A percentile compares a stretch with the other conserved stretches of the same genome.
Conservation (phyloP, 148 eudicot genomes). For the Polygonum maritimum region DNA sequence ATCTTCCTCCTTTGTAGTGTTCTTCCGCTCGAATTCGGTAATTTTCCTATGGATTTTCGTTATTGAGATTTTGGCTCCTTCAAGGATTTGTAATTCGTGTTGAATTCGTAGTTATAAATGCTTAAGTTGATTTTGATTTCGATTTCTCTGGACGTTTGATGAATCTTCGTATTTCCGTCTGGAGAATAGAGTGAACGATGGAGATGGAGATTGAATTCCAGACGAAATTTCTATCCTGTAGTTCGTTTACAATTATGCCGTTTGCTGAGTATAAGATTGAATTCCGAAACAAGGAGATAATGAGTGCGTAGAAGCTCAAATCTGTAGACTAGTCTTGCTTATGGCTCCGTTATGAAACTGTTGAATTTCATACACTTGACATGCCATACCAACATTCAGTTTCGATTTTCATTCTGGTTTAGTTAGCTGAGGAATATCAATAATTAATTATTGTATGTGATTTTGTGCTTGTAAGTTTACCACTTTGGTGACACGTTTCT, state of each 20-base stretch:
- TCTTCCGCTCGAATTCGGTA: background rate
- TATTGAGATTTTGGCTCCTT: background rate
- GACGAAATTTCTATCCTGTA: too few species aligned
- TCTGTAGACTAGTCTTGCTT: too few species aligned
- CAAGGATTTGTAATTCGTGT: background rate
- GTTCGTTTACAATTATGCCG: too few species aligned
- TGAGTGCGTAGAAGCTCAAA: too few species aligned
- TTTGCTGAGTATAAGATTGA: too few species aligned
- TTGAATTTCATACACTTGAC: too few species aligned
- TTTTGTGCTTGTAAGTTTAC: background rate
- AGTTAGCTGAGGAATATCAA: background rate
- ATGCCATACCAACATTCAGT: too few species aligned
- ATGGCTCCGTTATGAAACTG: too few species aligned
- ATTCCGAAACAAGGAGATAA: too few species aligned
- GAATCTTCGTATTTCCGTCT: background rate
- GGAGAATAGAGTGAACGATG: too few species aligned
- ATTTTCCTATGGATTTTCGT: background rate
- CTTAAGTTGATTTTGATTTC: background rate
- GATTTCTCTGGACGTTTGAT: background rate
- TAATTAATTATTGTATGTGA: background rate
- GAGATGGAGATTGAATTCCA: too few species aligned
- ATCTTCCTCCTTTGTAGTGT: background rate
- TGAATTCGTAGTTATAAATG: background rate
- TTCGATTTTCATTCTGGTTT: too few species aligned
- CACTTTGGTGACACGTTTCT: background rate